phyloP scores from a whole-genome alignment of 306 rosid species.

The Lotus japonicus region DNA sequence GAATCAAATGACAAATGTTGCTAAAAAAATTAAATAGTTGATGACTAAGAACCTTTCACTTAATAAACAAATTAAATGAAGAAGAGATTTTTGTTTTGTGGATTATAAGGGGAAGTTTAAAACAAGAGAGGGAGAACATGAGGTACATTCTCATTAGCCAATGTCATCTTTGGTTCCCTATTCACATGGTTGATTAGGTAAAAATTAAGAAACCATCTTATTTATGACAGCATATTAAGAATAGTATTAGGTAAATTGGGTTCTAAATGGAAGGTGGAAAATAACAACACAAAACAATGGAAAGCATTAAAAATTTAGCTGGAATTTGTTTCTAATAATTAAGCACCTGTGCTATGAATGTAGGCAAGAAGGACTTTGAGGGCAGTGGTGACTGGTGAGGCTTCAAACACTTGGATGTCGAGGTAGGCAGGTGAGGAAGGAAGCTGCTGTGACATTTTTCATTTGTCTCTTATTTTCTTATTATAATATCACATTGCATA shows the following conservation, averaged over 20 bases:
- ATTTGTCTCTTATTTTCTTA: too few relatives aligned
- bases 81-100: neutral
- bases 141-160: conserved; percentile 5
- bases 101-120: neutral
- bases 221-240: conserved; percentile 21
- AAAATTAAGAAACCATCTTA: neutral
- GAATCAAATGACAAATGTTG: neutral
- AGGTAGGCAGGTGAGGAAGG: too few relatives aligned
- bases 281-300: conserved; percentile 2
- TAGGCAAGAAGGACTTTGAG: too few relatives aligned
- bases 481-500: too few relatives aligned
- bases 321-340: too few relatives aligned
- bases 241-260: conserved; percentile 27
- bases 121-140: neutral
- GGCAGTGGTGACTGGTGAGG: too few relatives aligned
- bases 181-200: neutral
- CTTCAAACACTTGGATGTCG: too few relatives aligned
- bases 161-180: neutral
- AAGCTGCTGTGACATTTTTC: too few relatives aligned
- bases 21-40: neutral
- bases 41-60: neutral
- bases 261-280: conserved; percentile 17
- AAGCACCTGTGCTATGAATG: too few relatives aligned
- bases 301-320: too few relatives aligned
- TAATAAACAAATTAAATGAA: neutral